Base-by-base conservation (phyloP, 148 eudicot genomes). In the Dysphania ambrosioides region DNA sequence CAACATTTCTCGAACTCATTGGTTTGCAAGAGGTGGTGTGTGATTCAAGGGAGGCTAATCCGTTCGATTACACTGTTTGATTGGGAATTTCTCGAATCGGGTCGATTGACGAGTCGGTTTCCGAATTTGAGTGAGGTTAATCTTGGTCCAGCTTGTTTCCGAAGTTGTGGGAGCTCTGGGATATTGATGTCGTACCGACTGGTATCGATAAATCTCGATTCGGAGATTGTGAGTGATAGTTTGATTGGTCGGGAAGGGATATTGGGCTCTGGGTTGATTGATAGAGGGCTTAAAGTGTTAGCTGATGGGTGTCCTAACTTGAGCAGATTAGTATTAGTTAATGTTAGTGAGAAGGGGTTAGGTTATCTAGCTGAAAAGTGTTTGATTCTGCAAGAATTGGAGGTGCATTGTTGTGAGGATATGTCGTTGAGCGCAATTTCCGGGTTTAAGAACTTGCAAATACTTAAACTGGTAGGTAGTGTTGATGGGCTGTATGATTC, bases 61-160 rank as follows among this genome's bases (percentile, higher is more conserved):
- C 64, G 62, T 6, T 80, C 85, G 1, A 53, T 93, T 19, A 77
- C 58, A 66, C 19, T 95, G 0, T 58, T 85, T 18, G 97, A 95
- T 73, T 95, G 92, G 96, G 96, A 85, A 13, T 87, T 95, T 79
- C 75, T 95, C 18, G 91, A 84, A 60, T 92, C 96, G 0, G 97
- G 98, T 8, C 76, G 92, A 78, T 69, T 90, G 16, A 64, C 70
- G 5, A 36, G 51, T 66, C 85, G 98, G 3, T 95, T 95, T 70
- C 90, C 97, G 32, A 79, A 82, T 83, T 83, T 95, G 60, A 72
- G 68, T 16, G 89, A 83, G 62, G 36, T 95, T 66, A 77, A 85
- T 77, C 72, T 92, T 29, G 84, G 82, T 23, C 84, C 79, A 38
- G 89, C 91, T 56, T 86, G 90, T 73, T 72, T 95, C 19, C 75